Evolutionary conservation across 2,329 filamentous ascomycete genomes (phyloP).

Genomic region (Allantophomopsis cytisporea): DNA sequence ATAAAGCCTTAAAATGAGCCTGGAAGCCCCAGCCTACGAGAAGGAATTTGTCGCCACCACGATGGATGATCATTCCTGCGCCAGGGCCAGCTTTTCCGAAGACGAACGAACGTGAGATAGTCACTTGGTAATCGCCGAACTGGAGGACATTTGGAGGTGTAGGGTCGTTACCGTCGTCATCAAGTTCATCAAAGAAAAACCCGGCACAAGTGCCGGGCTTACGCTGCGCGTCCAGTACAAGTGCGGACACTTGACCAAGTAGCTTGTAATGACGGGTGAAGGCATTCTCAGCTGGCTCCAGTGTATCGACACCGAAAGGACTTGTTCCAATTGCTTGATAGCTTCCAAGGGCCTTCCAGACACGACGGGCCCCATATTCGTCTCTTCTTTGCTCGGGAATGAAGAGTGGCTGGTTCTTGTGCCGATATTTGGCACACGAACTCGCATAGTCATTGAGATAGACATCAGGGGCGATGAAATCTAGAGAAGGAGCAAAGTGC

Average conservation of each 20-base stretch:
- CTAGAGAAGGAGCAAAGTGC: slow-evolving; percentile 25
- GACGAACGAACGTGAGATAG: slow-evolving; percentile 28
- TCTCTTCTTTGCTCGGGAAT: slow-evolving; percentile 32
- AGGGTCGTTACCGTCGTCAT: slow-evolving; percentile 1
- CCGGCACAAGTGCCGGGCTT: slow-evolving; percentile 19
- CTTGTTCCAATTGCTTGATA: slow-evolving; percentile 20
- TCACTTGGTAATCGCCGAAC: slow-evolving; percentile 22
- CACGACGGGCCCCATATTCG: slow-evolving; percentile 24
- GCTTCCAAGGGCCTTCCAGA: slow-evolving; percentile 23
- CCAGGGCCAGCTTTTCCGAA: slow-evolving; percentile 27
- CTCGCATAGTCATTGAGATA: slow-evolving; percentile 29
- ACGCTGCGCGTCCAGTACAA: slow-evolving; percentile 25
- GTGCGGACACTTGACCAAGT: slow-evolving; percentile 18
- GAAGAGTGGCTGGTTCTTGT: slow-evolving; percentile 27
- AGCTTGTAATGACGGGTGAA: slow-evolving; percentile 26
- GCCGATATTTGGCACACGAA: slow-evolving; percentile 25
- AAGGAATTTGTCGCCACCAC: slow-evolving; percentile 23
- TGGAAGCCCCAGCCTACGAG: slow-evolving; percentile 31
- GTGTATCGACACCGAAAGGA: slow-evolving; percentile 28
- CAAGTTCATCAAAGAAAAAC: slow-evolving; percentile 27
- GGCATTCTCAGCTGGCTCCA: slow-evolving; percentile 17
- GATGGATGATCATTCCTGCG: slow-evolving; percentile 27
- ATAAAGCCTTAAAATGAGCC: slow-evolving; percentile 16
- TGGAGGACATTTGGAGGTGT: slow-evolving; percentile 10
- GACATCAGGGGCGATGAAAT: slow-evolving; percentile 31